Conservation (phyloP, 352 stramenopile genomes). For the Phytophthora capsici region DNA sequence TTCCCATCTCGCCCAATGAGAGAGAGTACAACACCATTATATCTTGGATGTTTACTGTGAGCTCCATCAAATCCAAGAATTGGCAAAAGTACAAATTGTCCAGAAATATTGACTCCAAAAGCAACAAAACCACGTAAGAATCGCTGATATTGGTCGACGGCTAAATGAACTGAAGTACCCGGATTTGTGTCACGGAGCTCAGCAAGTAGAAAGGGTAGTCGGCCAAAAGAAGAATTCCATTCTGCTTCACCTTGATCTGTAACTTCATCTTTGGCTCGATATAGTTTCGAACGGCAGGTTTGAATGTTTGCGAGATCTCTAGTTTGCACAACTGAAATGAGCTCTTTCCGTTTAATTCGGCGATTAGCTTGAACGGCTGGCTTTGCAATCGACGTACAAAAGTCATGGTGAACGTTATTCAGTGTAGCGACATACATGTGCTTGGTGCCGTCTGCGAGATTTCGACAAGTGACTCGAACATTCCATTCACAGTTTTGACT, state of each 20-base stretch:
- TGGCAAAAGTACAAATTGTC: background rate
- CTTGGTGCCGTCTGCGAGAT: too few relatives aligned
- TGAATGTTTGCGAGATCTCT: too few relatives aligned
- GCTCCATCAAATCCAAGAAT: background rate
- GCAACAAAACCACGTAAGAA: conserved; percentile 15
- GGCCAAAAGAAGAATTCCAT: background rate
- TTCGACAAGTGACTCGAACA: too few relatives aligned
- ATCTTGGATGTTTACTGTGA: background rate
- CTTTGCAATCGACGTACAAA: too few relatives aligned
- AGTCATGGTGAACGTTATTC: too few relatives aligned
- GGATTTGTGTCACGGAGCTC: conserved; percentile 6
- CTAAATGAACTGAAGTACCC: background rate
- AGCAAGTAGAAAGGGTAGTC: conserved; percentile 3
- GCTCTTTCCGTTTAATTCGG: too few relatives aligned
- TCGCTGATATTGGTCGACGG: conserved; percentile 8
- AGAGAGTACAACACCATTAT: background rate
- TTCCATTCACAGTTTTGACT: too few relatives aligned
- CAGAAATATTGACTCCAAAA: background rate
- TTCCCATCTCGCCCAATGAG: background rate
- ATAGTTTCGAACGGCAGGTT: background rate
- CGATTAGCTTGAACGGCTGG: too few relatives aligned
- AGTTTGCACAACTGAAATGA: too few relatives aligned
- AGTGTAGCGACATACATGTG: too few relatives aligned
- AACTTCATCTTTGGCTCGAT: conserved; percentile 11
- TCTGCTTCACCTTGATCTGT: background rate